Percentiles rank a stretch among this genome's conserved stretches.
Conservation (phyloP, 305 asterid species). For the Fraxinus sp. region DNA sequence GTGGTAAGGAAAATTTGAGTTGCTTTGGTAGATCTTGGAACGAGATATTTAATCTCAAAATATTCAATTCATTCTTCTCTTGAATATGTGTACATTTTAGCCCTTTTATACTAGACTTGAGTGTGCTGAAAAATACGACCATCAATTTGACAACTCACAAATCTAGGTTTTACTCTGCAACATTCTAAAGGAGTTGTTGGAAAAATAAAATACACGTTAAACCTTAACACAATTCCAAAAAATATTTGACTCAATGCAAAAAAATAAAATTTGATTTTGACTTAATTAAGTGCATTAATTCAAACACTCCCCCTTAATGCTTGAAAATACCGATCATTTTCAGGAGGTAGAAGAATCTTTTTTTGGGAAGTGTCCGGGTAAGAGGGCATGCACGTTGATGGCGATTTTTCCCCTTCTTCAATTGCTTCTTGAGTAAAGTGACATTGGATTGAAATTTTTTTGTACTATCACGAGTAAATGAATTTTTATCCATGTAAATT, state of each 20-base stretch:
- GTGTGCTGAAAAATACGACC: background rate
- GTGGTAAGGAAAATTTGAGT: background rate
- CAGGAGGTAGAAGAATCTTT: background rate
- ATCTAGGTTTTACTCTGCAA: background rate
- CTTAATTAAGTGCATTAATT: background rate
- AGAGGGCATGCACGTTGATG: background rate
- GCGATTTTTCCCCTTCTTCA: background rate
- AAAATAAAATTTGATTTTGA: background rate
- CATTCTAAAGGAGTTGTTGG: background rate
- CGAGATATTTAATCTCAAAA: background rate
- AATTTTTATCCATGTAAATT: background rate
- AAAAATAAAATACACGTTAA: background rate
- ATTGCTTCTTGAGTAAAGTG: background rate
- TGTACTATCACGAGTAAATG: background rate
- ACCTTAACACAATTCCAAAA: background rate
- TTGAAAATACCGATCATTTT: background rate
- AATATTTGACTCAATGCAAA: background rate
- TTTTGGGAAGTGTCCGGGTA: background rate
- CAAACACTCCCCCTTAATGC: background rate
- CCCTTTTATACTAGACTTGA: background rate
- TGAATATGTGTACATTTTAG: background rate
- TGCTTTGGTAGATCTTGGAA: background rate
- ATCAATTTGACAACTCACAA: background rate
- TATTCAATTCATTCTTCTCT: background rate
- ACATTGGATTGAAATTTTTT: background rate